Base-by-base conservation (phyloP, 192 early-diverging fungal genomes). In the Coemansia sp. region DNA sequence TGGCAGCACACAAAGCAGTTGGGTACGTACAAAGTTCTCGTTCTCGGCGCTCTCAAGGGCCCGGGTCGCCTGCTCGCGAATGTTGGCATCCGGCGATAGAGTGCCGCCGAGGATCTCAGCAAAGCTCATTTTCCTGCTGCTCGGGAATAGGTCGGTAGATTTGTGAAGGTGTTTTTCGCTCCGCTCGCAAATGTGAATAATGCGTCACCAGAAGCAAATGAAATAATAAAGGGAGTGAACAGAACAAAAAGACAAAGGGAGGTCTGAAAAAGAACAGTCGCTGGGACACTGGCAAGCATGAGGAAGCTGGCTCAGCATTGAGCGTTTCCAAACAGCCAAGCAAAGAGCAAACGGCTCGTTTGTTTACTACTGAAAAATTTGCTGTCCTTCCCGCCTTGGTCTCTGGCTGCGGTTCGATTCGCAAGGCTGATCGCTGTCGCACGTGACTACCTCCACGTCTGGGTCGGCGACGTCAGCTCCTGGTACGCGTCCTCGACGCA, bases 401-500 rank as follows among this genome's bases (percentile, higher is more conserved):
- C n/a, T 2, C 35, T 38, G 12, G 35, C 35, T 38, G 35, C 35
- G 35, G 35, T n/a, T 38, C 35, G 35, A 38, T 38, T 38, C 9
- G 35, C n/a, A n/a, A n/a, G n/a, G n/a, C n/a, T n/a, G n/a, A n/a
- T n/a, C n/a, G n/a, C n/a, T n/a, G n/a, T n/a, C n/a, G n/a, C n/a
- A n/a, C n/a, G n/a, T n/a, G n/a, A n/a, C 38, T 40, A 51, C 49
- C 8, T 51, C 34, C 49, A 38, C 15, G 35, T 22, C 2, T 26
- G 34, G 14, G 21, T 34, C 23, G 49, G 4, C 25, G 35, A 22
- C 17, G 10, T 8, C 36, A 99, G 79, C 56, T 96, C 90, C 21
- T 77, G 75, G 69, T 94, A 94, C 10, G 97, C 85, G 19, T 81
- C 78, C 53, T 94, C 88, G 44, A 99, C 79, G 62, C 92, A 94